A percentile compares a stretch with the other conserved stretches of the same genome.
These are phyloP conservation scores for Colletotrichum limetticola DNA, from an alignment of 2,329 filamentous ascomycete genomes.

Conservation along the genomic window DNA sequence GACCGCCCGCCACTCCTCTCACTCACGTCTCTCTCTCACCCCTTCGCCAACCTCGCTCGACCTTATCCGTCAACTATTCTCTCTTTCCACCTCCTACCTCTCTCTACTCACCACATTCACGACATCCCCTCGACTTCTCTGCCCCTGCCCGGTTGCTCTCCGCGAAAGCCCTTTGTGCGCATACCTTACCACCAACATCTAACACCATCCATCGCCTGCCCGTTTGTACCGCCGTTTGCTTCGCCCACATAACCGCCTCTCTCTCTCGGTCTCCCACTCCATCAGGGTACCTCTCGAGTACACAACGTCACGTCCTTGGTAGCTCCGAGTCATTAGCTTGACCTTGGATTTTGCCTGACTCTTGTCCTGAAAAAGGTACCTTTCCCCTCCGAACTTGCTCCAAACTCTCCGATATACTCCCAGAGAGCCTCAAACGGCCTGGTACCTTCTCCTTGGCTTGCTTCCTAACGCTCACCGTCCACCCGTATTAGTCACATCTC, in stretches of 20 bases:
- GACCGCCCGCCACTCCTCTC: background rate
- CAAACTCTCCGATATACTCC: slow-evolving; percentile 14
- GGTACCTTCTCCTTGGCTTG: slow-evolving; percentile 19
- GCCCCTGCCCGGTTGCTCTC: slow-evolving; percentile 2
- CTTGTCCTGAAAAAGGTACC: slow-evolving; percentile 28
- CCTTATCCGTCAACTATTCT: background rate
- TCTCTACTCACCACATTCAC: slow-evolving; percentile 4
- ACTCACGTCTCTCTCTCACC: slow-evolving; percentile 5
- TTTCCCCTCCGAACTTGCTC: background rate
- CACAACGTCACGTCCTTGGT: slow-evolving; percentile 20
- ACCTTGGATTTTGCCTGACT: slow-evolving; percentile 36
- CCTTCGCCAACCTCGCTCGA: slow-evolving; percentile 20
- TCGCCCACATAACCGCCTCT: background rate
- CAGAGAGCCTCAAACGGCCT: slow-evolving; percentile 29
- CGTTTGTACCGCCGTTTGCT: slow-evolving; percentile 26
- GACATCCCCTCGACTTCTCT: slow-evolving; percentile 31
- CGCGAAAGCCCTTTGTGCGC: background rate
- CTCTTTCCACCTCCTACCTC: slow-evolving; percentile 2
- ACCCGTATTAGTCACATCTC: slow-evolving; percentile 34
- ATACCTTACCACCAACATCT: background rate
- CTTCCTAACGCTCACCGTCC: slow-evolving; percentile 26
- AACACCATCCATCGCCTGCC: background rate
- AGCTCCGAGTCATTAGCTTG: slow-evolving; percentile 39
- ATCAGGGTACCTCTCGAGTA: slow-evolving; percentile 17
- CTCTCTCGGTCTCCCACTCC: background rate